A percentile compares a stretch with the other conserved stretches of the same genome.
These are phyloP conservation scores for Stropharia rugosoannulata DNA, from an alignment of 768 basidiomycete genomes.

Conservation along the genomic window DNA sequence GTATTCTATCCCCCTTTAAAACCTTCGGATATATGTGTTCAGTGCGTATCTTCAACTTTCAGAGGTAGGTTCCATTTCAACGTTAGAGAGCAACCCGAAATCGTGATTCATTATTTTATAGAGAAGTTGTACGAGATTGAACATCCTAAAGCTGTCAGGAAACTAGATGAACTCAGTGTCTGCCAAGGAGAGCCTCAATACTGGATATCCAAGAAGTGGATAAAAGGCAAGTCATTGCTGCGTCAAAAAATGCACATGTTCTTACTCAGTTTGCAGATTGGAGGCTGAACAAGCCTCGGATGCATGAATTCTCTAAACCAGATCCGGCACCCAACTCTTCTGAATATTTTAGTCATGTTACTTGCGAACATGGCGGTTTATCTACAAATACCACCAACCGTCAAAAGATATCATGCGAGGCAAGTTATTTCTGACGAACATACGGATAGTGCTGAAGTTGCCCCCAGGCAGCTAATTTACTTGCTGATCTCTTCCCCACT, in stretches of 20 bases:
- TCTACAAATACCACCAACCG: conserved; percentile 56
- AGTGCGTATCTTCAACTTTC: conserved; percentile 59
- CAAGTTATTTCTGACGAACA: conserved; percentile 21
- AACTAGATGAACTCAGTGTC: conserved; percentile 55
- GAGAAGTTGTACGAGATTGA: conserved; percentile 69
- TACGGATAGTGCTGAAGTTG: background rate
- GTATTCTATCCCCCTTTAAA: conserved; percentile 46
- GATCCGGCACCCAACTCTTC: conserved; percentile 70
- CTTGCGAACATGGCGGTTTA: conserved; percentile 70
- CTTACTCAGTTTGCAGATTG: conserved; percentile 53
- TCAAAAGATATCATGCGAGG: conserved; percentile 61
- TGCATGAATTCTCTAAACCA: conserved; percentile 56
- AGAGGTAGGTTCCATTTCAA: conserved; percentile 38
- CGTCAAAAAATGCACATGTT: conserved; percentile 4
- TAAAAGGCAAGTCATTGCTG: conserved; percentile 53
- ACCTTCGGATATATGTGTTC: conserved; percentile 54
- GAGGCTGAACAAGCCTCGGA: conserved; percentile 68
- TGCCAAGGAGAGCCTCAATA: conserved; percentile 44
- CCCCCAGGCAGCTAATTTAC: conserved; percentile 52
- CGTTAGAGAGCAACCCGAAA: background rate
- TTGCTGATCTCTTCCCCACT: conserved; percentile 58
- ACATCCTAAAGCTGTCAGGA: conserved; percentile 59
- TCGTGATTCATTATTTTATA: conserved; percentile 21
- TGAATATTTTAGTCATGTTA: conserved; percentile 57
- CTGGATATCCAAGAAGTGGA: conserved; percentile 81